Evolutionary conservation across 257 asterid species (phyloP).

Genomic region (Primulina huaijiensis): DNA sequence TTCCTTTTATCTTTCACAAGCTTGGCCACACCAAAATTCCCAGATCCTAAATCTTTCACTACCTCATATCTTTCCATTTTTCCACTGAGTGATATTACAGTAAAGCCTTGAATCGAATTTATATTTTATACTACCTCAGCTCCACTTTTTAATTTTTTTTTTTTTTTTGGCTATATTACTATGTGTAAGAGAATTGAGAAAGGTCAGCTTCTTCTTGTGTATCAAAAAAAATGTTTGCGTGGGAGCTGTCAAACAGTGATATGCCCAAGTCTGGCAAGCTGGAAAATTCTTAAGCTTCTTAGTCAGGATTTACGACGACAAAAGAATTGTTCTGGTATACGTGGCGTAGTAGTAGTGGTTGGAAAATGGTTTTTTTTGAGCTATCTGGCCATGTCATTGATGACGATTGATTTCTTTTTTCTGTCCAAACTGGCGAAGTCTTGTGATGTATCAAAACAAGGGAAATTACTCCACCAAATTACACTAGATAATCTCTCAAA

Average conservation of each 20-base stretch:
- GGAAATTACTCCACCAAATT: too few species aligned
- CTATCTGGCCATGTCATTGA: too few species aligned
- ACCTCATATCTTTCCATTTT: slow-evolving; percentile 59
- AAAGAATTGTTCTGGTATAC: background rate
- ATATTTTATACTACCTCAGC: too few species aligned
- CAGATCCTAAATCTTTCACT: slow-evolving; percentile 60
- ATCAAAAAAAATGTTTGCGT: background rate
- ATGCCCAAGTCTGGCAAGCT: slow-evolving; percentile 33
- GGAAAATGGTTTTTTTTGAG: background rate
- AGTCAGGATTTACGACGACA: slow-evolving; percentile 14
- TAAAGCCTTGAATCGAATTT: background rate
- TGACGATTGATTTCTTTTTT: too few species aligned
- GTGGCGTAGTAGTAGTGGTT: background rate
- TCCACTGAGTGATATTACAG: background rate
- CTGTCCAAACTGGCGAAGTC: too few species aligned
- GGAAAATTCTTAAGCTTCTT: slow-evolving; percentile 15
- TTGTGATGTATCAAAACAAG: too few species aligned
- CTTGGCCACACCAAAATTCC: slow-evolving; percentile 80
- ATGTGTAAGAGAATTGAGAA: too few species aligned
- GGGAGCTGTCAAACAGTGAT: slow-evolving; percentile 7
- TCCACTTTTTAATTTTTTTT: too few species aligned
- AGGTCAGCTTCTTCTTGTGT: too few species aligned
- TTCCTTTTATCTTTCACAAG: slow-evolving; percentile 47
- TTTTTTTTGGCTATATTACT: too few species aligned
- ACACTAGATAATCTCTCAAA: too few species aligned